Evolutionary conservation across 176 grass and related monocot species (phyloP), one percentile per base, ranked within the genome.

Genomic region (Thalia dealbata): DNA sequence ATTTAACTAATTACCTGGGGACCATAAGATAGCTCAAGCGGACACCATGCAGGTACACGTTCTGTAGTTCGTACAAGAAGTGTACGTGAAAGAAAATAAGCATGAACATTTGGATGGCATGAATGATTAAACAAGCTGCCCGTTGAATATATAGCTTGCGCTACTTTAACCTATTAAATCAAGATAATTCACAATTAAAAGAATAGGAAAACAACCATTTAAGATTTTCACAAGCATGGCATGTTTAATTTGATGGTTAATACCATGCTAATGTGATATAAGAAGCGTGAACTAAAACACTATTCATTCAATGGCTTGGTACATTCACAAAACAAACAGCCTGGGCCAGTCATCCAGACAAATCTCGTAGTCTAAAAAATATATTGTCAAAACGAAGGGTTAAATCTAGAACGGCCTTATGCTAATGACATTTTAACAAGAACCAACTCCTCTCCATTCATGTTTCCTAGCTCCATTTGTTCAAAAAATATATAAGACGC

Each of bases 51-150:
- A 60, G 86, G 54, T 75, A 97, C 86, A 83, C 79, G 82, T 86
- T 90, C 83, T 43, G 81, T 90, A 48, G 93, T 78, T 54, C 85
- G 81, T 81, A 97, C 50, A 62, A 92, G 32, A 68, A 97, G 89
- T 44, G 87, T 75, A 68, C 93, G 84, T 2, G 89, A 90, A 86
- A 84, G 75, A 90, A 92, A 97, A 84, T 97, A 92, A 73, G 81
- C 69, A 80, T 92, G 87, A 30, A 86, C 16, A 26, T 97, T 97
- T 71, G 93, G 85, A 60, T 32, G 74, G 74, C 93, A 97, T 0
- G 89, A 97, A 71, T 92, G 89, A 69, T 97, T 97, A 83, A 97
- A 97, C 70, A 90, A 75, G 78, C 93, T 97, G 56, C 87, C 87
- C 73, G 76, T 88, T 48, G 77, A 68, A 81, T 96, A 96, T 80